Evolutionary conservation across 805 yeast genomes (phyloP), one percentile per base, ranked within the genome.

Genomic region (Yarrowia keelungensis): DNA sequence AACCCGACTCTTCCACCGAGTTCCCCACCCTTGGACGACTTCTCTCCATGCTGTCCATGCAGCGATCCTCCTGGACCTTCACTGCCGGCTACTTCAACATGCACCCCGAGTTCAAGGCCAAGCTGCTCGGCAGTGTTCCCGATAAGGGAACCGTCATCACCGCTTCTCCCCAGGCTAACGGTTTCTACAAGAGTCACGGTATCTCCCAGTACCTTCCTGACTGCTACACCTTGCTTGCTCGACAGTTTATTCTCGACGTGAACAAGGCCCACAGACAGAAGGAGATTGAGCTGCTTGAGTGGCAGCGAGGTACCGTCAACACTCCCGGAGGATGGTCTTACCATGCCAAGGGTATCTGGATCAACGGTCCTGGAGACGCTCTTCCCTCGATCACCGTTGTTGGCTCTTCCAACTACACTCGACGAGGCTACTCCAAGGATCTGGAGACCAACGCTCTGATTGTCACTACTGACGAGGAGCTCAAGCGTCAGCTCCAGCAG

Each of bases 41-140:
- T 4, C 80, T 91, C 50, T 83, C 91, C 2, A 82, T 82, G 67
- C 80, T 86, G 62, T 86, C 86, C 73, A 80, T 86, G 49, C 82
- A 86, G 35, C 74, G 79, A 12, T 83, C 88, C 36, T 83, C 82
- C 66, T 94, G 97, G 96, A 85, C 90, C 72, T 88, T 95, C 74
- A 95, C 99, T 0, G 97, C 98, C 0, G 99, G 99, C 1, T 95
- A 95, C 77, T 95, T 95, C 81, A 95, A 95, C 77, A 89, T 95
- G 86, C 85, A 89, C 47, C 91, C 96, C 0, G 87, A 87, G 47
- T 88, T 91, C 66, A 87, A 86, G 74, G 78, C 80, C 15, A 81
- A 83, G 36, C 80, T 95, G 38, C 76, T 91, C 42, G 79, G 81
- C 43, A 84, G 91, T 0, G 81, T 80, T 12, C 88, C 93, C 0